Evolutionary conservation across 345 rosid species (phyloP), one percentile per base, ranked within the genome.

Genomic region (Lepidium africanum): DNA sequence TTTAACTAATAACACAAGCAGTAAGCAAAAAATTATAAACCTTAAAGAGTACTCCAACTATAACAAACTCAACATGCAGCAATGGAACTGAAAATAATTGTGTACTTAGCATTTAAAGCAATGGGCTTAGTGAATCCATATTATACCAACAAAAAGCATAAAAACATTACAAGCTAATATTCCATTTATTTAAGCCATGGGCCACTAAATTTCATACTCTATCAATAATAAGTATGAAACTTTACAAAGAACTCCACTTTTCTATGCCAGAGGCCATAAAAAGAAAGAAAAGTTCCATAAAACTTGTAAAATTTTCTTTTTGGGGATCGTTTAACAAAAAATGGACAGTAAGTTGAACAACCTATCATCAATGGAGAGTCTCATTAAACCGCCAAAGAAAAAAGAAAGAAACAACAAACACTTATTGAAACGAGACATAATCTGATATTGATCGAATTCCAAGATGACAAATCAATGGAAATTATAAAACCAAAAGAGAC

Each of bases 401-500:
- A 30, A 52, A 21, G 23, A 21, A 21, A 21, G 23, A 1, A 53
- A 38, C 60, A 57, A 67, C 59, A 74, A 59, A 6, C 42, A 6
- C 36, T 11, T 35, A 35, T 30, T 27, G 69, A 54, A 67, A 66
- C 63, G 42, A 56, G 30, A 62, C 35, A 71, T 23, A 40, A 19
- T 48, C 52, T 67, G 54, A 14, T 61, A 35, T 13, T 12, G 47
- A 59, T 74, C 65, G 73, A 69, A 65, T 71, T 40, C 53, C 73
- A 65, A 72, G 64, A 47, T 75, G 82, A 75, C 84, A 72, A 64
- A 51, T 78, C 77, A 73, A 12, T 39, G 60, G 12, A 12, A 32
- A 60, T 17, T 41, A 62, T 43, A 30, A 59, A 59, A 52, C 16
- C 42, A 73, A 52, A 59, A 33, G 60, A 12, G 70, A 69, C 58